phyloP scores from a whole-genome alignment of 148 eudicot species.

The Vaccinium macrocarpon region DNA sequence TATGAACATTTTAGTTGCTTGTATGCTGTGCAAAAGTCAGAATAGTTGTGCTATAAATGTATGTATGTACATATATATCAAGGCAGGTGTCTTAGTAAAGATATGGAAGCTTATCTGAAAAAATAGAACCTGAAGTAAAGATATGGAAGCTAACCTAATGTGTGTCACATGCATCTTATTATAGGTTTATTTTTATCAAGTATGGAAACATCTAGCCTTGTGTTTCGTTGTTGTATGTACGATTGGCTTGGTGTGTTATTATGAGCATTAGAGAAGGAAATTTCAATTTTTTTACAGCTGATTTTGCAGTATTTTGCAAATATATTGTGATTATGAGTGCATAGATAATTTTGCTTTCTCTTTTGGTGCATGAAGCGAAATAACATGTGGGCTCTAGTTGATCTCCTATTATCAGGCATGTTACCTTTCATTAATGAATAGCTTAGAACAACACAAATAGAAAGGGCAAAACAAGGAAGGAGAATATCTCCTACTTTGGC shows the following conservation, averaged over 20 bases:
- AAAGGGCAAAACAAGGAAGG: neutral
- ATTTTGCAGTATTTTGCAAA: neutral
- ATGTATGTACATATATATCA: neutral
- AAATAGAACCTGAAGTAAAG: neutral
- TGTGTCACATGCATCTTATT: neutral
- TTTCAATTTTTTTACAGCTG: neutral
- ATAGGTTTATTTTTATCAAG: neutral
- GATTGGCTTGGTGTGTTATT: neutral
- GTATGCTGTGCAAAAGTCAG: neutral
- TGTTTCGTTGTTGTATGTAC: neutral
- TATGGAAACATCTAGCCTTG: neutral
- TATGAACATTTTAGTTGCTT: neutral
- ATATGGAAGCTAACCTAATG: neutral
- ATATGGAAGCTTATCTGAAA: neutral
- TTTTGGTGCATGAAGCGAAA: constrained; percentile 3
- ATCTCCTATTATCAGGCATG: neutral
- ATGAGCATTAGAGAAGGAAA: neutral
- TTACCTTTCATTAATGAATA: constrained; percentile 1
- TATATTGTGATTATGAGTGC: neutral
- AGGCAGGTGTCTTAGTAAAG: neutral
- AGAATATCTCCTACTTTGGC: neutral
- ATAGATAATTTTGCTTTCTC: neutral
- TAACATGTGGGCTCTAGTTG: neutral
- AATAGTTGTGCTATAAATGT: neutral
- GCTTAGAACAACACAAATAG: neutral